Base-by-base conservation (phyloP, 257 asterid genomes). In the Apocynum venetum region DNA sequence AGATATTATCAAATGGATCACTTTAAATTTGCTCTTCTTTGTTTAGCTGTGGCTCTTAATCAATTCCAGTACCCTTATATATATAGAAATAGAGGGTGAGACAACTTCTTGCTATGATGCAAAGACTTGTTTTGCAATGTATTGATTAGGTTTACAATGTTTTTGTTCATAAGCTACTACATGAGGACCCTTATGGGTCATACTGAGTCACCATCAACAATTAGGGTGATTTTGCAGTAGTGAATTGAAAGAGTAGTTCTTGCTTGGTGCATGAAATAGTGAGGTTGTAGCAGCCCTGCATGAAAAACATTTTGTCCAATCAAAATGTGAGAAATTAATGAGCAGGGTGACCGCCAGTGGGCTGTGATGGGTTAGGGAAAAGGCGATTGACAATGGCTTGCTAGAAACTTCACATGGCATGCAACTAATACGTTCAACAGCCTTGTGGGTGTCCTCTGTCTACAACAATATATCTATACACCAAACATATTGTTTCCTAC, bases 401-500 rank as follows among this genome's bases (percentile, higher is more conserved):
- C 76, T 69, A 77, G 57, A 60, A 70, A 77, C 41, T 10, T 48
- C 81, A 77, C 81, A 70, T 77, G 81, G 81, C 71, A 13, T 77
- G 75, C 31, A 69, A 8, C 60, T 2, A 20, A 25, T 25, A 25
- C 6, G 9, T 69, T 77, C 80, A 55, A 69, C 80, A 25, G 6
- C 69, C 6, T 44, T 56, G 76, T 77, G 80, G 76, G 71, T 55
- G 61, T 71, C 71, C 14, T 25, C 48, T 77, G 81, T 70, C 81
- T 47, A 31, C 61, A 44, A 44, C 14, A 55, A 41, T 46, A 11
- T 15, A 47, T 70, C 49, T 6, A 52, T 67, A 52, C 35, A 67
- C 74, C 80, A 41, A 77, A 77, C 80, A 78, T 60, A 44, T 47
- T 78, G 81, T 78, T 68, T 78, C 81, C 81, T 77, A 44, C 52